Evolutionary conservation across 345 rosid genomes (phyloP).

Genomic region (Kandelia obovata): DNA sequence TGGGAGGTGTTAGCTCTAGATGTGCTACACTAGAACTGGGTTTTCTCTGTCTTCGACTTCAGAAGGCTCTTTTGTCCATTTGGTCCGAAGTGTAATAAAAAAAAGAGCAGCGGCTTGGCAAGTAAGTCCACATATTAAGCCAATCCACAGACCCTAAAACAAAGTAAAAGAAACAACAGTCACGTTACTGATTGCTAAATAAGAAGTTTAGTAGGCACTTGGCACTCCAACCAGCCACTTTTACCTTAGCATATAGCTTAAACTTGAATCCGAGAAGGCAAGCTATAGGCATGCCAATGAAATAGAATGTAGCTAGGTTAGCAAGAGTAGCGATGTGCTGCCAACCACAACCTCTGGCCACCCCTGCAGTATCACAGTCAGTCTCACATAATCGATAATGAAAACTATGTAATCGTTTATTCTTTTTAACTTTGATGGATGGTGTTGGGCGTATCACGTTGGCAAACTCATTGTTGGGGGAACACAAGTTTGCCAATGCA

Average conservation of each 20-base stretch:
- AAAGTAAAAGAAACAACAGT: background rate
- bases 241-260: constrained; percentile 49
- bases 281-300: constrained; percentile 53
- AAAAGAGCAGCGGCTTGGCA: constrained; percentile 44
- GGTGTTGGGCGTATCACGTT: background rate
- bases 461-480: too few species aligned
- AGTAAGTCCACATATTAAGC: constrained; percentile 57
- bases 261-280: constrained; percentile 51
- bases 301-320: constrained; percentile 50
- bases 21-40: background rate
- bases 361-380: constrained; percentile 37
- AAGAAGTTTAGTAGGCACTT: background rate
- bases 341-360: constrained; percentile 80
- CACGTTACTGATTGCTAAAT: background rate
- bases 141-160: constrained; percentile 75
- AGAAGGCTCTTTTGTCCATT: constrained; percentile 43
- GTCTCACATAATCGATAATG: background rate
- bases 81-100: constrained; percentile 40
- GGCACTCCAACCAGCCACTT: background rate
- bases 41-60: background rate
- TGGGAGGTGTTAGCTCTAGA: background rate
- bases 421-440: background rate
- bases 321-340: constrained; percentile 49
- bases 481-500: too few species aligned
- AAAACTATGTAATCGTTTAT: background rate